Evolutionary conservation across 257 asterid species (phyloP).

Genomic region (Gentiana straminea): DNA sequence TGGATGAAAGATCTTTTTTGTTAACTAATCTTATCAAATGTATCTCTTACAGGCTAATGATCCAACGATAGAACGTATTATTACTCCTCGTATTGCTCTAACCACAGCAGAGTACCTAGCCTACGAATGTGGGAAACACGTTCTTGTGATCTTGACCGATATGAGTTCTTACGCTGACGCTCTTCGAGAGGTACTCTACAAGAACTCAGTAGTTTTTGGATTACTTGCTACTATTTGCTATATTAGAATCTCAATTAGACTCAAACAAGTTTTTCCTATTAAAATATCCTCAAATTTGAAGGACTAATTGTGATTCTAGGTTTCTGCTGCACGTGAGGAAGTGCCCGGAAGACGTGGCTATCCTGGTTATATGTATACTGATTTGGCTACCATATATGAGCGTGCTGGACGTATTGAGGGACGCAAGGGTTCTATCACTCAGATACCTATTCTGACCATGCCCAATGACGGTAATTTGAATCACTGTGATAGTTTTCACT

Average conservation of each 20-base stretch:
- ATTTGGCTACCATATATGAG: slow-evolving; percentile 93
- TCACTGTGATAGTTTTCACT: neutral
- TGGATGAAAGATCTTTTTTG: slow-evolving; percentile 7
- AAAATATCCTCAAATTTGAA: slow-evolving; percentile 1
- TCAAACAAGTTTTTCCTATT: neutral
- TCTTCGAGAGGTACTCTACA: slow-evolving; percentile 79
- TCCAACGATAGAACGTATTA: slow-evolving; percentile 93
- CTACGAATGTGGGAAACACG: slow-evolving; percentile 96
- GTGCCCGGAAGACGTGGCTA: slow-evolving; percentile 97
- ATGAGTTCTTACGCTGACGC: slow-evolving; percentile 99
- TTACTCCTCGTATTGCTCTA: slow-evolving; percentile 94
- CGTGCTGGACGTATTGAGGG: slow-evolving; percentile 99
- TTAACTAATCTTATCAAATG: slow-evolving; percentile 11
- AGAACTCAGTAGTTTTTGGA: too few species aligned
- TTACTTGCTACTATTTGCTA: too few species aligned
- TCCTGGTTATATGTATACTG: slow-evolving; percentile 96
- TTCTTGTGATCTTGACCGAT: slow-evolving; percentile 95
- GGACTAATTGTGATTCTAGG: slow-evolving; percentile 28
- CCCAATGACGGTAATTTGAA: slow-evolving; percentile 76
- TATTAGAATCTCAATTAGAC: neutral
- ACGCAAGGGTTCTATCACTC: slow-evolving; percentile 92
- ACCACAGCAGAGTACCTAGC: slow-evolving; percentile 97
- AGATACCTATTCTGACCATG: slow-evolving; percentile 94
- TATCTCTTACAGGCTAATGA: slow-evolving; percentile 65
- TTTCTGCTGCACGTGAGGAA: slow-evolving; percentile 98